Evolutionary conservation across 1,284 basidiomycete genomes (phyloP).

Genomic region (Abortiporus biennis): DNA sequence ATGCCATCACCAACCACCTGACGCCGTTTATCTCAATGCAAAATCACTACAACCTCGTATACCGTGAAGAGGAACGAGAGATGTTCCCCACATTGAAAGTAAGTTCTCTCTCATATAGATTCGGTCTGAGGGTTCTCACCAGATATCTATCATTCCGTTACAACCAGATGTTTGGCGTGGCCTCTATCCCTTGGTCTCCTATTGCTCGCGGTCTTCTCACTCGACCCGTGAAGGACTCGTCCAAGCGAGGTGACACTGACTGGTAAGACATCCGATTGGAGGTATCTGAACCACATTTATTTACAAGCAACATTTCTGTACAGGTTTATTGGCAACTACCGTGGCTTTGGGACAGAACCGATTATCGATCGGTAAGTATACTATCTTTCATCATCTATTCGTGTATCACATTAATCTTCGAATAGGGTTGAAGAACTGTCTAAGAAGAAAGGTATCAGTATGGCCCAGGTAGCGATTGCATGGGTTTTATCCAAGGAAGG

Average conservation of each 20-base stretch:
- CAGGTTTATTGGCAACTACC: conserved; percentile 23
- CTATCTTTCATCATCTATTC: not conserved
- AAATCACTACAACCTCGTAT: conserved; percentile 51
- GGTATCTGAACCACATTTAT: too few relatives aligned
- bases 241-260: conserved; percentile 15
- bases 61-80: too few relatives aligned
- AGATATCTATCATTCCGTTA: too few relatives aligned
- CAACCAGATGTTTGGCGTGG: conserved; percentile 27
- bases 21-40: too few relatives aligned
- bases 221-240: conserved; percentile 19
- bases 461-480: conserved; percentile 53
- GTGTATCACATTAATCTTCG: conserved; percentile 6
- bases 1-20: conserved; percentile 35
- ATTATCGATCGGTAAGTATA: conserved; percentile 28
- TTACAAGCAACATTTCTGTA: too few relatives aligned
- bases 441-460: conserved; percentile 40
- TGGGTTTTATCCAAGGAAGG: conserved; percentile 37
- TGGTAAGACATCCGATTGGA: conserved; percentile 9
- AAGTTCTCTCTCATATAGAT: too few relatives aligned
- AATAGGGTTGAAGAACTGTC: conserved; percentile 46
- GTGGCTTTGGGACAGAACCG: conserved; percentile 19
- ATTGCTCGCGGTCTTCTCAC: conserved; percentile 28
- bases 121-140: not conserved
- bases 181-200: conserved; percentile 34
- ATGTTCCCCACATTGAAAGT: too few relatives aligned